A percentile compares a stretch with the other conserved stretches of the same genome.
Evolutionary conservation across 768 basidiomycete species (phyloP).

Genomic region (Mycena indigotica): DNA sequence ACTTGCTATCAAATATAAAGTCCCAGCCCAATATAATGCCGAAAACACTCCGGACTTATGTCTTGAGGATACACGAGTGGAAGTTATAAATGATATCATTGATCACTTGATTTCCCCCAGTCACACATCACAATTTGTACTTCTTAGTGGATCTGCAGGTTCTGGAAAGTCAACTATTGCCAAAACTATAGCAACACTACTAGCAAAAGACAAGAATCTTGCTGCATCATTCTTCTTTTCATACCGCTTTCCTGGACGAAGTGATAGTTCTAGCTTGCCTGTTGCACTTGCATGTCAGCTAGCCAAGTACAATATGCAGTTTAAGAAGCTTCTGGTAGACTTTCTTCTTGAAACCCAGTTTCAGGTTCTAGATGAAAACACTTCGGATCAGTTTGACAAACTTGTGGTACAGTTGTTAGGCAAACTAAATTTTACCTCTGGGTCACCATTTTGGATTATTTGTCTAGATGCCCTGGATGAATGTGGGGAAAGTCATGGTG

Average conservation of each 20-base stretch:
- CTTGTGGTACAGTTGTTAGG: slow-evolving; percentile 1
- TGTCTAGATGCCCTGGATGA: slow-evolving; percentile 5
- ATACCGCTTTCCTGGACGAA: neutral
- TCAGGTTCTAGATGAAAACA: neutral
- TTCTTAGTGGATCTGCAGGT: slow-evolving; percentile 4
- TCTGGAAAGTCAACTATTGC: slow-evolving; percentile 10
- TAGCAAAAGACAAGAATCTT: neutral
- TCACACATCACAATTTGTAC: neutral
- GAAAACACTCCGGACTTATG: neutral
- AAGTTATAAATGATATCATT: neutral
- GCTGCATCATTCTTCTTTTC: slow-evolving; percentile 15
- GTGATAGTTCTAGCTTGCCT: neutral
- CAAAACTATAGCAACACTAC: slow-evolving; percentile 2
- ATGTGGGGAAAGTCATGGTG: slow-evolving; percentile 5
- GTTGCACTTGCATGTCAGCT: slow-evolving; percentile 4
- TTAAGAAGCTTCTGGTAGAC: neutral
- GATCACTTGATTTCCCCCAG: neutral
- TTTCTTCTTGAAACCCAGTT: neutral
- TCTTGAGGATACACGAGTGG: slow-evolving; percentile 4
- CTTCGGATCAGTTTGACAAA: slow-evolving; percentile 1
- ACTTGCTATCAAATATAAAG: neutral
- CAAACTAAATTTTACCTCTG: neutral
- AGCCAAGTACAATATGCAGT: neutral
- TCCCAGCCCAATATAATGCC: neutral
- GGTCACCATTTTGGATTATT: neutral